Base-by-base conservation (phyloP, 1,284 basidiomycete genomes). In the Xanthoconium separans region DNA sequence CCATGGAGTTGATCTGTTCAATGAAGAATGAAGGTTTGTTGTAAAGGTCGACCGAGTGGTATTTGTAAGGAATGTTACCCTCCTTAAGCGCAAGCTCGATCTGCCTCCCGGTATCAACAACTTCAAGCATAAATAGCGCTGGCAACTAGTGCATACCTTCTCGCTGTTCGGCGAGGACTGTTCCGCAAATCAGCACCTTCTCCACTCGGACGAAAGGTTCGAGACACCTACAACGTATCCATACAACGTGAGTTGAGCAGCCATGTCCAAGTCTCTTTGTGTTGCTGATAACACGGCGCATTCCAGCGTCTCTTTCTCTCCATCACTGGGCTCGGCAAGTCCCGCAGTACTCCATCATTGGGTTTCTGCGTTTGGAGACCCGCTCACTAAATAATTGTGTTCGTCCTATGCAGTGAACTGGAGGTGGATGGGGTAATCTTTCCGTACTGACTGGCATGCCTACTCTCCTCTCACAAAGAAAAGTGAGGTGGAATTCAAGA, bases 1-100 rank as follows among this genome's bases (percentile, higher is more conserved):
- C 77, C 1, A 78, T 79, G 1, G 82, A 79, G 64, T 85, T 85
- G 33, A 87, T 75, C 55, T 79, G 73, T 2, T 77, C 72, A 0
- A 76, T 73, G 63, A 82, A 85, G 82, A 82, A 84, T 46, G 73
- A 73, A 0, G 85, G 85, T 68, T 85, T 87, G 70, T 83, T 79
- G 59, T 65, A 52, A 18, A 85, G 68, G 58, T 85, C 77, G 54
- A 87, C 77, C 54, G 78, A 73, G 55, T 70, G 81, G 29, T 73
- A 68, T 18, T 73, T 78, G 61, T 75, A 78, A 0, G 76, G 62
- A 2, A 78, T 73, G 9, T 78, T 76, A 2, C 76, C 74, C 54
- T 87, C 82, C 22, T 73, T 71, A n/a, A 87, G 74, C 1, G 84
- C 83, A 27, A 88, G 65, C 50, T 83, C 80, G 11, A 77, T 73